Percentiles rank a stretch among this genome's conserved stretches.
These are phyloP conservation scores for Alternaria metachromatica DNA, from an alignment of 2,329 filamentous ascomycete genomes.

Conservation along the genomic window DNA sequence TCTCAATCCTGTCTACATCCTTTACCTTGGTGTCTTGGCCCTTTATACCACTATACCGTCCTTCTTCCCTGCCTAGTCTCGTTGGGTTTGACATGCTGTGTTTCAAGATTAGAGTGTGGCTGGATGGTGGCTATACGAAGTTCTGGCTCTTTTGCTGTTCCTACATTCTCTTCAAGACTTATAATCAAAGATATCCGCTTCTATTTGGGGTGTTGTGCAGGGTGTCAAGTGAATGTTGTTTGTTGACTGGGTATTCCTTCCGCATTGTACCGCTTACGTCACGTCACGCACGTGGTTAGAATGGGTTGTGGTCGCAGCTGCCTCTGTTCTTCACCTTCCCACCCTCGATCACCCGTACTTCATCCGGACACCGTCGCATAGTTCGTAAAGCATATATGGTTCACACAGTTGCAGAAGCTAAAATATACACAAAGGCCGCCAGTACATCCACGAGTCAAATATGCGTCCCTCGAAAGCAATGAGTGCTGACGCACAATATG, in stretches of 20 bases:
- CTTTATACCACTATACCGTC: neutral
- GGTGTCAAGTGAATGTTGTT: neutral
- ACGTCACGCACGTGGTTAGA: neutral
- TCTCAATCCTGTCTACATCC: slow-evolving; percentile 44
- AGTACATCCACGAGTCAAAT: no score
- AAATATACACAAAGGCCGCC: no score
- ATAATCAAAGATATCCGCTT: neutral
- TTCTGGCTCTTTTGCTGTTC: neutral
- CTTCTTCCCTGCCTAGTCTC: neutral
- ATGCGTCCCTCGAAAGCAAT: no score
- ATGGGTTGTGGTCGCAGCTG: neutral
- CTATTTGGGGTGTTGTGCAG: neutral
- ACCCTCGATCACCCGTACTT: no score
- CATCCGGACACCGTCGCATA: no score
- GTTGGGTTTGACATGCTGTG: neutral
- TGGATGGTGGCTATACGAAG: neutral
- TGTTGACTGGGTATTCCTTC: neutral
- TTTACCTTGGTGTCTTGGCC: slow-evolving; percentile 3
- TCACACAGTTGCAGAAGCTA: no score
- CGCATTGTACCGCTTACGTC: neutral
- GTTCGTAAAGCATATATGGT: no score
- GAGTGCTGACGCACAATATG: no score
- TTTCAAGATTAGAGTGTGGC: neutral
- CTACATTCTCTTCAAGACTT: neutral
- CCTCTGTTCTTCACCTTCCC: neutral